A percentile compares a stretch with the other conserved stretches of the same genome.
These are phyloP conservation scores for Trichoderma cornu-damae DNA, from an alignment of 2,329 filamentous ascomycete genomes.

Conservation along the genomic window DNA sequence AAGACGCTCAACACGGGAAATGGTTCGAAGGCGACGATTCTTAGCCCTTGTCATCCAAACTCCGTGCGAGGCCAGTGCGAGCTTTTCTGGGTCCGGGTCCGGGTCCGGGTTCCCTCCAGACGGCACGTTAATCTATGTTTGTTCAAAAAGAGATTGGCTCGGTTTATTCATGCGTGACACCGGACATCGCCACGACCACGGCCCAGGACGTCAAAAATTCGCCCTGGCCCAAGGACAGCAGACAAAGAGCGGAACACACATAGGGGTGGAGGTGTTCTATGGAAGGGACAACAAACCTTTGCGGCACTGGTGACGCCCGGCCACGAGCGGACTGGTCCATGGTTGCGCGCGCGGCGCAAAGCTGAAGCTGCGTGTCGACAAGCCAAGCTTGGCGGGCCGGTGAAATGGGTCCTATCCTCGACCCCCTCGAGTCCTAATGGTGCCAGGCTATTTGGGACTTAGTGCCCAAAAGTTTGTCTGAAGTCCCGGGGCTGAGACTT, in stretches of 20 bases:
- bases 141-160: neutral
- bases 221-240: neutral
- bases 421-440: neutral
- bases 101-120: neutral
- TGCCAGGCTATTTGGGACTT: slow-evolving; percentile 5
- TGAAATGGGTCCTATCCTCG: neutral
- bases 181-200: neutral
- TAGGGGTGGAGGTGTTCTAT: no score
- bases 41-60: neutral
- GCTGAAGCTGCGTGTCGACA: neutral
- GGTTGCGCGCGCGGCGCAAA: slow-evolving; percentile 1
- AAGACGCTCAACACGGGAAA: neutral
- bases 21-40: neutral
- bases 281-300: neutral
- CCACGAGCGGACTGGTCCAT: slow-evolving; percentile 6
- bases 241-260: neutral
- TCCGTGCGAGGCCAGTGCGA: neutral
- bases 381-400: neutral
- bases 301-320: slow-evolving; percentile 4
- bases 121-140: neutral
- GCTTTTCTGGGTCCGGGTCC: neutral
- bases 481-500: neutral
- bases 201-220: no score
- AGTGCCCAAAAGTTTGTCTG: neutral
- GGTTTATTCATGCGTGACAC: neutral